A percentile compares a stretch with the other conserved stretches of the same genome.
Evolutionary conservation across 345 rosid species (phyloP).

Genomic region (Orychophragmus violaceus): DNA sequence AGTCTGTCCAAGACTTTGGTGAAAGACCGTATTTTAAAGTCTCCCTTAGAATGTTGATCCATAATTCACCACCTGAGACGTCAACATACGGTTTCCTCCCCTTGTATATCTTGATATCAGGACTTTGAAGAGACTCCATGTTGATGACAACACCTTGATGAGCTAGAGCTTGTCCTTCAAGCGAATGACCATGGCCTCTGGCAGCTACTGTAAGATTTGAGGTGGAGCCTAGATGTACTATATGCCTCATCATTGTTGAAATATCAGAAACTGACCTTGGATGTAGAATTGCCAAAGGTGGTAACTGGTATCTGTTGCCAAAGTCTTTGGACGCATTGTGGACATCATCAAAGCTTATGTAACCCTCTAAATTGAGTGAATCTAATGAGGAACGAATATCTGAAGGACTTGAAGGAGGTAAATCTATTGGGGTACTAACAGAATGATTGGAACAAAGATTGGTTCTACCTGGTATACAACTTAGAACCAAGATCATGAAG

Average conservation of each 20-base stretch:
- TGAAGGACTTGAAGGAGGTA: slow-evolving; percentile 31
- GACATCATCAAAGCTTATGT: slow-evolving; percentile 46
- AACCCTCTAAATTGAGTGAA: slow-evolving; percentile 56
- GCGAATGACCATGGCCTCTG: slow-evolving; percentile 92
- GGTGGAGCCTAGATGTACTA: slow-evolving; percentile 48
- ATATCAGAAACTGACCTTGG: slow-evolving; percentile 86
- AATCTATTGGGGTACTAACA: slow-evolving; percentile 27
- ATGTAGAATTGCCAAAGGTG: slow-evolving; percentile 64
- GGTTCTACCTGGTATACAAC: slow-evolving; percentile 48
- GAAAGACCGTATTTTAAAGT: slow-evolving; percentile 74
- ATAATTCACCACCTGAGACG: slow-evolving; percentile 82
- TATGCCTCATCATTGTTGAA: slow-evolving; percentile 48
- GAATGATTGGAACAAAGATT: slow-evolving; percentile 42
- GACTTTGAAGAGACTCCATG: slow-evolving; percentile 63
- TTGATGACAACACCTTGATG: slow-evolving; percentile 75
- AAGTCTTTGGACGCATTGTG: slow-evolving; percentile 76
- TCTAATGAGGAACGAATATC: slow-evolving; percentile 31
- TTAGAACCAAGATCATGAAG: slow-evolving; percentile 50
- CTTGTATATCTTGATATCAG: slow-evolving; percentile 36
- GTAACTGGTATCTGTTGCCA: slow-evolving; percentile 60
- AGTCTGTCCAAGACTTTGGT: slow-evolving; percentile 97
- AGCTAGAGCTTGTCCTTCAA: slow-evolving; percentile 88
- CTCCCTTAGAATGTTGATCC: slow-evolving; percentile 79
- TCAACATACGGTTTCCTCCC: slow-evolving; percentile 65
- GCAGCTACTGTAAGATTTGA: slow-evolving; percentile 81